These are phyloP conservation scores for Umbelopsis sp. DNA, from an alignment of 192 early-diverging fungal genomes.

Conservation along the genomic window DNA sequence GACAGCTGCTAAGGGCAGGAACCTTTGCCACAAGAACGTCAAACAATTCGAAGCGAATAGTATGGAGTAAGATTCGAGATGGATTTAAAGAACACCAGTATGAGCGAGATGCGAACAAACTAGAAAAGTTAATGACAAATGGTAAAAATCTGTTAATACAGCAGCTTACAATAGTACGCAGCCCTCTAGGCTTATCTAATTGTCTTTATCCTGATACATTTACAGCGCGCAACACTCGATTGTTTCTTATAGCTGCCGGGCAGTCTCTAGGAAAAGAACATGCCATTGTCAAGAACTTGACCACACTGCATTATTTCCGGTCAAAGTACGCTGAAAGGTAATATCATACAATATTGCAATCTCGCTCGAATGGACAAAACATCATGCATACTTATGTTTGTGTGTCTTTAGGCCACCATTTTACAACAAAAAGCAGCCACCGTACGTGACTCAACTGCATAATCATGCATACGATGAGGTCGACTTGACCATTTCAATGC, in stretches of 20 bases:
- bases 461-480: conserved; percentile 12
- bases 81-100: background rate
- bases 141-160: background rate
- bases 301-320: conserved; percentile 3
- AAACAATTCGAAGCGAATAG: background rate
- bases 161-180: no score
- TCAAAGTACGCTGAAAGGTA: conserved; percentile 18
- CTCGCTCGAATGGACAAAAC: background rate
- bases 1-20: conserved; percentile 3
- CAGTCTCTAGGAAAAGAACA: conserved; percentile 7
- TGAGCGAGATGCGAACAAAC: background rate
- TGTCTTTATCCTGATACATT: background rate
- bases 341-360: background rate
- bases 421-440: conserved; percentile 22
- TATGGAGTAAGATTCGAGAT: conserved; percentile 5
- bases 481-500: conserved; percentile 17
- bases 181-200: no score
- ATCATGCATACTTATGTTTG: background rate
- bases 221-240: conserved; percentile 16
- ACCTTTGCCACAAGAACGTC: background rate
- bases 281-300: conserved; percentile 25
- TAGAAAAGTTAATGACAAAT: background rate
- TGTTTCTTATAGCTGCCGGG: conserved; percentile 18
- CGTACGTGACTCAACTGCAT: conserved; percentile 4
- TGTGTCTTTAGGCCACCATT: conserved; percentile 19